Base-by-base conservation (phyloP, 495 filamentous ascomycete genomes). In the Neurospora sp. region DNA sequence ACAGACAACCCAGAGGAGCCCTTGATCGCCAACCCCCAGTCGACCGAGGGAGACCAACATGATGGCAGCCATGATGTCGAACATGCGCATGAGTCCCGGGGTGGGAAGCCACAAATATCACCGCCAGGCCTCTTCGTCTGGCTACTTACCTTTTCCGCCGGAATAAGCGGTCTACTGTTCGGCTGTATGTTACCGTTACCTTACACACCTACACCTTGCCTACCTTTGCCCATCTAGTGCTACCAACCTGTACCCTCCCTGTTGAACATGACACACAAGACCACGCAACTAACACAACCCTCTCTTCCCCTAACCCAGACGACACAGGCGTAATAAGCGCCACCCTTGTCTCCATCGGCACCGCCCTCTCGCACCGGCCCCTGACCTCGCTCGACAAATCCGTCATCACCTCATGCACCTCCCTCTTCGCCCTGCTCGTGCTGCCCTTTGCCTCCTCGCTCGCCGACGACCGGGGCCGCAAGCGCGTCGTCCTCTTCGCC, bases 301-400 rank as follows among this genome's bases (percentile, higher is more conserved):
- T 35, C 35, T 35, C 45, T 75, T 41, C 74, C 40, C 69, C 59
- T 72, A 38, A 73, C 35, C 65, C 74, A 96, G 93, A 90, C 74
- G 88, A 90, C 77, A 98, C 94, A 22, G 94, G 94, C 53, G 94
- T 97, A 16, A 96, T 98, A 53, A 96, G 93, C 31, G 91, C 93
- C 1, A 96, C 93, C 0, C 85, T 97, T 40, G 91, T 97, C 44
- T 93, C 92, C 3, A 89, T 97, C 75, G 87, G 87, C 61, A 86
- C 87, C 3, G 91, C 93, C 71, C 88, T 97, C n/a, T 94, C 92
- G 7, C 75, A 82, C 68, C 86, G 87, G 8, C 80, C 85, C 16
- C 85, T 96, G 40, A 90, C 87, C 7, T 92, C 90, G 3, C 84
- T 94, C 41, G 92, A 96, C 79, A 96, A 95, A 75, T 92, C 91